These are phyloP conservation scores for Ettlia oleoabundans DNA, from an alignment of 139 green algal genomes.

Conservation along the genomic window DNA sequence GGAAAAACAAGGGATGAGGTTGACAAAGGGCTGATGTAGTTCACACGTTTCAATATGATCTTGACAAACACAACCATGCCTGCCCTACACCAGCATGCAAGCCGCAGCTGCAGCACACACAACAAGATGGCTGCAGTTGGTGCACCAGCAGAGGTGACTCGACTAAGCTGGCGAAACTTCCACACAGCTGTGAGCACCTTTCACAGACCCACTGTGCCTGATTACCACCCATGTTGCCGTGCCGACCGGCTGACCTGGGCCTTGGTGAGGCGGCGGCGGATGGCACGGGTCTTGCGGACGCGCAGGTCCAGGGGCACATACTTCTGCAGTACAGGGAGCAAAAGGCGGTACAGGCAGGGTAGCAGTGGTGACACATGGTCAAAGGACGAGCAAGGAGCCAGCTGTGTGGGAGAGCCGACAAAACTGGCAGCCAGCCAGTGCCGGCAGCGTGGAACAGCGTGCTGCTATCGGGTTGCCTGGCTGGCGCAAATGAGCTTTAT, in stretches of 20 bases:
- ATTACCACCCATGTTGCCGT: too few species aligned
- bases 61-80: too few species aligned
- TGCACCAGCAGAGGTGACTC: not conserved
- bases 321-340: conserved; percentile 61
- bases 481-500: too few species aligned
- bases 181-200: not conserved
- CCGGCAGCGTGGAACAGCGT: too few species aligned
- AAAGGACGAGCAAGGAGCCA: not conserved
- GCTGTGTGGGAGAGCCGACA: not conserved
- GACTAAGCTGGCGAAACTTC: not conserved
- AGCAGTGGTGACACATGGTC: too few species aligned
- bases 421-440: not conserved
- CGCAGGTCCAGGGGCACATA: conserved; percentile 95
- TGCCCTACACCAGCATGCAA: too few species aligned
- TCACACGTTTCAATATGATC: too few species aligned
- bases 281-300: conserved; percentile 97
- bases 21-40: too few species aligned
- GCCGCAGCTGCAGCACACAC: not conserved
- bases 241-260: conserved; percentile 68
- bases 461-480: too few species aligned
- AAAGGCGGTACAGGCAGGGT: not conserved
- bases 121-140: not conserved
- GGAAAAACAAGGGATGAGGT: too few species aligned
- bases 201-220: too few species aligned
- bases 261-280: conserved; percentile 88